phyloP scores from a whole-genome alignment of 1,284 basidiomycete genomes.

The Ceratobasidium sp. region DNA sequence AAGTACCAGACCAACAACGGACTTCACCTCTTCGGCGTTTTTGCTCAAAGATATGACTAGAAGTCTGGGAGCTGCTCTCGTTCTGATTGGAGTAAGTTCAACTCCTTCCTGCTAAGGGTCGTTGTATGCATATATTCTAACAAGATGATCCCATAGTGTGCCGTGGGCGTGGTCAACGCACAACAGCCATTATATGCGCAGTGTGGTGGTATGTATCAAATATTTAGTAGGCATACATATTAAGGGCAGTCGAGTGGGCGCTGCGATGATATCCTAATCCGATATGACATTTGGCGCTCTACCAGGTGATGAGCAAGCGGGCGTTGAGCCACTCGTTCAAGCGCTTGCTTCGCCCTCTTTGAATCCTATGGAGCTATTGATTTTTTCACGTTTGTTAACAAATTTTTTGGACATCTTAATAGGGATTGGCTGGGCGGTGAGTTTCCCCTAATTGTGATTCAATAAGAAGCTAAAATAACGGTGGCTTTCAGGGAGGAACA shows the following conservation, averaged over 20 bases:
- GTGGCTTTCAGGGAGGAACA: conserved; percentile 6
- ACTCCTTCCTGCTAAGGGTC: not conserved
- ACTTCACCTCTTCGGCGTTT: no score
- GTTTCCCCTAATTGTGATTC: not conserved
- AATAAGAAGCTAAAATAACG: not conserved
- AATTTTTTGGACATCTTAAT: not conserved
- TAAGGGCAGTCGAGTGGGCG: no score
- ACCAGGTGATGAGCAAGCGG: no score
- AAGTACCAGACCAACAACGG: no score
- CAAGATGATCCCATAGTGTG: conserved; percentile 1
- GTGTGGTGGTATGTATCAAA: conserved; percentile 15
- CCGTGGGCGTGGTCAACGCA: not conserved
- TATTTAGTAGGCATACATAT: not conserved
- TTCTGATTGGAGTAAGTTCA: conserved; percentile 7
- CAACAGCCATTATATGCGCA: conserved; percentile 38
- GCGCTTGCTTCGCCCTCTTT: no score
- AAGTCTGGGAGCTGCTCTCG: not conserved
- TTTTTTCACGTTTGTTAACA: no score
- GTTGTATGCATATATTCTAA: not conserved
- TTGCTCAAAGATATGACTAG: not conserved
- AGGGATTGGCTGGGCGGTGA: conserved; percentile 23
- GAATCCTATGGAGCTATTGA: no score
- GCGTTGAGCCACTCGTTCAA: no score
- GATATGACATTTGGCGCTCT: no score
- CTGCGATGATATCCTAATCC: no score